Evolutionary conservation across 768 basidiomycete genomes (phyloP).

Genomic region (Suillus luteus): DNA sequence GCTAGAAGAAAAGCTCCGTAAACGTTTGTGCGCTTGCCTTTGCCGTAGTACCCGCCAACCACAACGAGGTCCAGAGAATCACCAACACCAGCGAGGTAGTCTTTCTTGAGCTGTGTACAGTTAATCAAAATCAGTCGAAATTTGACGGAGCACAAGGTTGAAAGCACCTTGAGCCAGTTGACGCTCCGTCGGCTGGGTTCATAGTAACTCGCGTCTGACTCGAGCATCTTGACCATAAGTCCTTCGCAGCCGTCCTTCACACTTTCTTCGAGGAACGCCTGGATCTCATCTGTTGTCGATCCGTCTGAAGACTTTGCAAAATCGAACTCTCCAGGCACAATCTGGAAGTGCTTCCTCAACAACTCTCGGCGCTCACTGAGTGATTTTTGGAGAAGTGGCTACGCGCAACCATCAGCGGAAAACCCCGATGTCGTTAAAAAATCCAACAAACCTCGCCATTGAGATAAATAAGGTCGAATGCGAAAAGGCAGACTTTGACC

Average conservation of each 20-base stretch:
- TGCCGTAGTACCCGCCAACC: conserved; percentile 96
- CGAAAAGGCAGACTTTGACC: conserved; percentile 94
- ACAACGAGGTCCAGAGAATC: conserved; percentile 98
- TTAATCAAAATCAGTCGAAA: neutral
- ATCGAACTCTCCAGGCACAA: conserved; percentile 86
- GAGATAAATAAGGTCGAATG: conserved; percentile 93
- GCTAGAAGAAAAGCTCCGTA: conserved; percentile 98
- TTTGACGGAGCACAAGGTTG: neutral
- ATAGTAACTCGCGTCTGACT: conserved; percentile 88
- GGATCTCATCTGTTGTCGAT: conserved; percentile 91
- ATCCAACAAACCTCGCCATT: conserved; percentile 79
- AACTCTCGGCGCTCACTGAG: conserved; percentile 77
- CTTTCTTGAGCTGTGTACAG: conserved; percentile 85
- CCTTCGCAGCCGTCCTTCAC: conserved; percentile 99
- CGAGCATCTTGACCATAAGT: conserved; percentile 99
- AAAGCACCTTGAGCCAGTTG: conserved; percentile 92
- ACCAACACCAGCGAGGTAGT: conserved; percentile 94
- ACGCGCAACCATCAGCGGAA: conserved; percentile 8
- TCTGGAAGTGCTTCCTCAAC: conserved; percentile 75
- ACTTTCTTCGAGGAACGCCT: conserved; percentile 91
- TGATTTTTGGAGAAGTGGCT: conserved; percentile 83
- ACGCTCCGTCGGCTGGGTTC: conserved; percentile 94
- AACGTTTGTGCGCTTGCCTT: conserved; percentile 95
- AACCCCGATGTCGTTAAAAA: conserved; percentile 7
- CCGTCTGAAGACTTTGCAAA: conserved; percentile 92